Evolutionary conservation across 257 asterid species (phyloP).

Genomic region (Leonotis leonurus): DNA sequence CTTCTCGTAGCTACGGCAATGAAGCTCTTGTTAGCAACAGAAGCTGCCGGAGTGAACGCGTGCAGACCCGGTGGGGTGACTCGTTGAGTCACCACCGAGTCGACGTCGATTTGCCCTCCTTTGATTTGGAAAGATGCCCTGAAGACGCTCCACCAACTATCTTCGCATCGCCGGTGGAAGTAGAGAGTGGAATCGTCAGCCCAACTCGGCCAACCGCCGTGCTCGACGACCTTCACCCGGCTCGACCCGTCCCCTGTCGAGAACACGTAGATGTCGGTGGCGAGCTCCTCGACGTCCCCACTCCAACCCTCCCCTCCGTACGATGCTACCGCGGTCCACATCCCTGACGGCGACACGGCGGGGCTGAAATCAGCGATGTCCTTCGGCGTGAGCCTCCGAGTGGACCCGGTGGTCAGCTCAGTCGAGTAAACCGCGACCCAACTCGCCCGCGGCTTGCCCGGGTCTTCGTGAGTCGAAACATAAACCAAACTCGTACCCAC

Average conservation of each 20-base stretch:
- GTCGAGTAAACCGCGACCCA: slow-evolving; percentile 93
- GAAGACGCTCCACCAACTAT: slow-evolving; percentile 93
- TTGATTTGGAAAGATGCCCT: slow-evolving; percentile 26
- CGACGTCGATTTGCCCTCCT: slow-evolving; percentile 18
- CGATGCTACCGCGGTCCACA: slow-evolving; percentile 87
- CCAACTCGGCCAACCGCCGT: slow-evolving; percentile 98
- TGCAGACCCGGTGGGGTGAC: slow-evolving; percentile 88
- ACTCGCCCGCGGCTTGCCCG: slow-evolving; percentile 67
- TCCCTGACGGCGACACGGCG: slow-evolving; percentile 83
- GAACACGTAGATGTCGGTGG: slow-evolving; percentile 62
- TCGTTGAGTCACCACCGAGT: slow-evolving; percentile 41
- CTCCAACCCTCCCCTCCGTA: slow-evolving; percentile 63
- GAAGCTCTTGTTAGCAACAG: slow-evolving; percentile 37
- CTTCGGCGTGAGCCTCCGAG: slow-evolving; percentile 60
- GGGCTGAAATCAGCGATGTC: slow-evolving; percentile 83
- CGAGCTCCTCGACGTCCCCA: slow-evolving; percentile 71
- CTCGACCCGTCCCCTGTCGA: slow-evolving; percentile 62
- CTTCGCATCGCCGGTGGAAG: slow-evolving; percentile 70
- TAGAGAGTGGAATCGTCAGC: slow-evolving; percentile 65
- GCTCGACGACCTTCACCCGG: slow-evolving; percentile 67
- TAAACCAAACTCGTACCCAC: slow-evolving; percentile 58
- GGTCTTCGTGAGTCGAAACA: slow-evolving; percentile 72
- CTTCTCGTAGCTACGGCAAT: slow-evolving; percentile 80
- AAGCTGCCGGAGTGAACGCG: slow-evolving; percentile 89
- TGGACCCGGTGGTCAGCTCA: slow-evolving; percentile 44